Evolutionary conservation across 805 yeast genomes (phyloP).

Genomic region (Lipomyces oligophaga): DNA sequence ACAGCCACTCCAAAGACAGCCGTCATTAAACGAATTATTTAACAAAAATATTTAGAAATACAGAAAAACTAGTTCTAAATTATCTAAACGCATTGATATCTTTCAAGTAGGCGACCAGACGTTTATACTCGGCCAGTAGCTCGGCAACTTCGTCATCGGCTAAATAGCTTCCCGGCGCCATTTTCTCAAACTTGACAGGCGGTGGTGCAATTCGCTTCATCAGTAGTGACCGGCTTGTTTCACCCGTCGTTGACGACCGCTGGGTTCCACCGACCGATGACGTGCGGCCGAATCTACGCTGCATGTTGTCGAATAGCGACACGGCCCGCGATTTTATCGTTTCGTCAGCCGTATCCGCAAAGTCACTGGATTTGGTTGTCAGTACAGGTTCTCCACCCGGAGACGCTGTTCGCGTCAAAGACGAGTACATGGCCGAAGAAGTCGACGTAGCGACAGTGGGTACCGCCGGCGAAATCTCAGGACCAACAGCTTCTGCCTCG

Average conservation of each 20-base stretch:
- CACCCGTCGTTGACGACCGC: neutral
- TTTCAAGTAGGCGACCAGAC: conserved; percentile 36
- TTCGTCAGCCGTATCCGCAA: too few relatives aligned
- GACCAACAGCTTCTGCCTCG: too few relatives aligned
- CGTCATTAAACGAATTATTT: conserved; percentile 19
- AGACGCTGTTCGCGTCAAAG: too few relatives aligned
- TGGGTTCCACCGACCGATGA: neutral
- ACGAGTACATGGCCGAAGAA: too few relatives aligned
- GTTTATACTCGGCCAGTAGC: conserved; percentile 39
- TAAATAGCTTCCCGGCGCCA: conserved; percentile 34
- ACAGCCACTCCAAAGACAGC: conserved; percentile 42
- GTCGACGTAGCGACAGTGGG: too few relatives aligned
- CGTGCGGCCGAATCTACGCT: neutral
- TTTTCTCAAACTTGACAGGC: conserved; percentile 1
- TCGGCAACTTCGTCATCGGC: conserved; percentile 38
- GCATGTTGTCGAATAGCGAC: neutral
- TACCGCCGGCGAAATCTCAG: too few relatives aligned
- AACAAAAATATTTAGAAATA: too few relatives aligned
- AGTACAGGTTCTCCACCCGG: too few relatives aligned
- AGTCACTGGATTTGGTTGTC: too few relatives aligned
- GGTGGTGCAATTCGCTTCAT: conserved; percentile 13
- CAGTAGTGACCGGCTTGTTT: neutral
- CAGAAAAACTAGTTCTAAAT: neutral
- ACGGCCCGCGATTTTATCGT: neutral
- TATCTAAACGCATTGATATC: conserved; percentile 29